These are phyloP conservation scores for Aspergillus sp. DNA, from an alignment of 2,329 filamentous ascomycete species.

Conservation along the genomic window DNA sequence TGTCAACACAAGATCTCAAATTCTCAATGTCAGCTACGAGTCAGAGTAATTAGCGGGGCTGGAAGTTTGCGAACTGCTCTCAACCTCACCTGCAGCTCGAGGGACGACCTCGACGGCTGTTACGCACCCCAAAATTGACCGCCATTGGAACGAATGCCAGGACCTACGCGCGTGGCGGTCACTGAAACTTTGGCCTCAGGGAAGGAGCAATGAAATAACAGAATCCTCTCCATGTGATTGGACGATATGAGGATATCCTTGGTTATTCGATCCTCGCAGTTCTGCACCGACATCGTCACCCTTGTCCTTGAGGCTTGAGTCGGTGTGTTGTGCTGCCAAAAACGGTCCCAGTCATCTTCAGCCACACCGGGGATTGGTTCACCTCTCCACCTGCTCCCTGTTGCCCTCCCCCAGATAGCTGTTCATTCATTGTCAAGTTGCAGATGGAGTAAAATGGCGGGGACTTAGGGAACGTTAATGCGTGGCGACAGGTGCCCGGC, in stretches of 20 bases:
- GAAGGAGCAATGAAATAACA: background rate
- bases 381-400: background rate
- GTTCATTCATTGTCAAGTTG: background rate
- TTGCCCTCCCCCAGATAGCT: background rate
- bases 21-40: too few relatives aligned
- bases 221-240: slow-evolving; percentile 1
- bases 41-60: too few relatives aligned
- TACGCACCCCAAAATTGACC: background rate
- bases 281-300: background rate
- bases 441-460: background rate
- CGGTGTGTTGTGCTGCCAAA: background rate
- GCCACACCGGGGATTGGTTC: background rate
- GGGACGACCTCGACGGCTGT: slow-evolving; percentile 8
- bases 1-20: too few relatives aligned
- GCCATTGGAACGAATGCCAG: background rate
- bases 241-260: slow-evolving; percentile 2
- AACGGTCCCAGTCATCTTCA: background rate
- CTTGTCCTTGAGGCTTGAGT: background rate
- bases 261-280: background rate
- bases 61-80: background rate
- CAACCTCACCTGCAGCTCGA: background rate
- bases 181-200: slow-evolving; percentile 1
- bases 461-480: background rate
- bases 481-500: slow-evolving; percentile 1
- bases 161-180: slow-evolving; percentile 6